These are phyloP conservation scores for Solanum tarijense DNA, from an alignment of 257 asterid species.

Conservation along the genomic window DNA sequence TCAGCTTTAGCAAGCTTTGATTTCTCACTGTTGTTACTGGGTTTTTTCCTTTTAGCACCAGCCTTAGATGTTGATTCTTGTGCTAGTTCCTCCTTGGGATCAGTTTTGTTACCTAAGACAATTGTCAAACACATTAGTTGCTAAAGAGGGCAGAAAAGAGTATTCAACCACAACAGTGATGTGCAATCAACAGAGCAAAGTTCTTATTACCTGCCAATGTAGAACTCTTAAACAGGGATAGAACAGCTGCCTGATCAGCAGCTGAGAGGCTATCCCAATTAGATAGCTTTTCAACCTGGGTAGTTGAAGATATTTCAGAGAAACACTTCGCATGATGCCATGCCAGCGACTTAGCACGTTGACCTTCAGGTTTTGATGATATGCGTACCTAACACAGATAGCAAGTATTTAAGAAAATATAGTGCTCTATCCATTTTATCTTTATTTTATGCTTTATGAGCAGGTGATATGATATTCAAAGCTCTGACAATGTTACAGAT, in stretches of 20 bases:
- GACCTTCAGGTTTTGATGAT: constrained; percentile 79
- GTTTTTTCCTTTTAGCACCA: constrained; percentile 59
- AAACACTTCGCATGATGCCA: constrained; percentile 96
- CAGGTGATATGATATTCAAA: not conserved
- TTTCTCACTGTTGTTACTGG: constrained; percentile 32
- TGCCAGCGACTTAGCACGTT: constrained; percentile 52
- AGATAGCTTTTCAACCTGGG: constrained; percentile 47
- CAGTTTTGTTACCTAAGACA: constrained; percentile 33
- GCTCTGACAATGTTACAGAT: not conserved
- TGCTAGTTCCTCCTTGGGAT: constrained; percentile 22
- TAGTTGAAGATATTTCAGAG: constrained; percentile 38
- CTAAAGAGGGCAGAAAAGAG: not conserved
- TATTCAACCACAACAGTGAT: not conserved
- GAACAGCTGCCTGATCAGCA: constrained; percentile 45
- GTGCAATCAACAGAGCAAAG: constrained; percentile 3
- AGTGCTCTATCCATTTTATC: not conserved
- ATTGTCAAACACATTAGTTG: not conserved
- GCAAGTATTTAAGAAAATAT: constrained; percentile 2
- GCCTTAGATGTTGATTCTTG: constrained; percentile 42
- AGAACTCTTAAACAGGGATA: constrained; percentile 40
- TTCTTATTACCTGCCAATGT: constrained; percentile 31
- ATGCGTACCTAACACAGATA: constrained; percentile 55
- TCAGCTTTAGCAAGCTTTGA: constrained; percentile 45
- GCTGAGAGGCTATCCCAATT: constrained; percentile 68
- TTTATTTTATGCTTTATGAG: not conserved